Evolutionary conservation across 2,329 filamentous ascomycete species (phyloP).

Genomic region (Xenosphaeropsis pyriputrescens): DNA sequence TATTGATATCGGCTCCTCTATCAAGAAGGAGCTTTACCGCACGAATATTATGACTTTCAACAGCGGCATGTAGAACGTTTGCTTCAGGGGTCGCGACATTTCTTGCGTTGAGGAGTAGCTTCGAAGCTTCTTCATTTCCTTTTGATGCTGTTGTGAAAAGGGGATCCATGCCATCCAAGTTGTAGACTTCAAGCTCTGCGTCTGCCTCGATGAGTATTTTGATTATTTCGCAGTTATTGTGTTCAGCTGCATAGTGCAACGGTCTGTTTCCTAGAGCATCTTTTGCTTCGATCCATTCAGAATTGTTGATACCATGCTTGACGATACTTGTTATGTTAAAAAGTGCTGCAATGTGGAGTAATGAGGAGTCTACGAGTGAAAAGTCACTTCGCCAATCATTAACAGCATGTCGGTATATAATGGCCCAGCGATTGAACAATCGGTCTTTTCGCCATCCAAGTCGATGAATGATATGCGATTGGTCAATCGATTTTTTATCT

Average conservation of each 20-base stretch:
- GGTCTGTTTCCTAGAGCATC: slow-evolving; percentile 2
- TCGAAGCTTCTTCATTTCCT: neutral
- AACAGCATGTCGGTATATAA: neutral
- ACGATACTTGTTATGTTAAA: no score
- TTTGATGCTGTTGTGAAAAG: no score
- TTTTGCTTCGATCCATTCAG: neutral
- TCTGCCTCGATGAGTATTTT: slow-evolving; percentile 6
- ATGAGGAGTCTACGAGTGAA: no score
- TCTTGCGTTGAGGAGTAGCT: neutral
- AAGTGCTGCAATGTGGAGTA: no score
- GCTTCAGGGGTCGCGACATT: slow-evolving; percentile 1
- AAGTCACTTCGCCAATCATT: no score
- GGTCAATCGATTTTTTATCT: neutral
- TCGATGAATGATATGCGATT: neutral
- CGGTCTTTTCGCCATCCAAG: slow-evolving; percentile 7
- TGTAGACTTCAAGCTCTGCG: neutral
- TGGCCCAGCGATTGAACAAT: neutral
- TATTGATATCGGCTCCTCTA: slow-evolving; percentile 7
- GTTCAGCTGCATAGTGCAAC: slow-evolving; percentile 3
- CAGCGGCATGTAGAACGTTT: slow-evolving; percentile 8
- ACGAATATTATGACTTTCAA: slow-evolving; percentile 10
- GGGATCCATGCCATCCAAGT: neutral
- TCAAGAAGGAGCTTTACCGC: slow-evolving; percentile 11
- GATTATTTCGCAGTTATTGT: slow-evolving; percentile 5
- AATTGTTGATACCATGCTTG: no score